Evolutionary conservation across 2,329 filamentous ascomycete genomes (phyloP), one percentile per base, ranked within the genome.

Genomic region (Colletotrichum salicis): DNA sequence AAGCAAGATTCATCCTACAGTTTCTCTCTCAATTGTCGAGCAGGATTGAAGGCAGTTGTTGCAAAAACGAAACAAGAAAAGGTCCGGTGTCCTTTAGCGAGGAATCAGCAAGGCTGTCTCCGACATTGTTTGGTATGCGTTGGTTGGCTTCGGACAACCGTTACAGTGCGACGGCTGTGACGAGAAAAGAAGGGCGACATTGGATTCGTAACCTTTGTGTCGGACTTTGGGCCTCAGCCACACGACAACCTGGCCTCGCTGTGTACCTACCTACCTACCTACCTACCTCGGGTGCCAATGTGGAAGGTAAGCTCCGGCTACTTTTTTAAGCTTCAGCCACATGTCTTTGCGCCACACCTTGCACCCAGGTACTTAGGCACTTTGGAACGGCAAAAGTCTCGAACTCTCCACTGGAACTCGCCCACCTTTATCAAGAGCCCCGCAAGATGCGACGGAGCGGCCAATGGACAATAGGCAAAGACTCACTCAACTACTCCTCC

Each of bases 71-170:
- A 41, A 41, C 15, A 41, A 15, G 4, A 19, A 29, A 29, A 29
- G 27, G 27, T 29, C 37, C 13, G 33, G 41, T 29, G 24, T 15
- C 24, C n/a, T 72, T 72, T 54, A 72, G 22, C 65, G 60, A 57
- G 65, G 65, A 57, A 64, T 64, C 54, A 58, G 48, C 12, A 60
- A 31, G 48, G 48, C 55, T 52, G 55, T 22, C 52, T 48, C 64
- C 70, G 65, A 70, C 70, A 72, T 70, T 24, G 52, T 68, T 27
- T 57, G 58, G 69, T 63, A 71, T 63, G 58, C 41, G 54, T 41
- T 63, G 12, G 58, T 41, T 57, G 52, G 31, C 58, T 63, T 68
- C 45, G 69, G 64, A 62, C 54, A 68, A 29, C 51, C 58, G 58
- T 58, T 58, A 24, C 61, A 68, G 58, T 63, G 54, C 52, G 64